Conservation (phyloP, 2,329 filamentous ascomycete genomes). For the Pyrenophora tritici-repentis region DNA sequence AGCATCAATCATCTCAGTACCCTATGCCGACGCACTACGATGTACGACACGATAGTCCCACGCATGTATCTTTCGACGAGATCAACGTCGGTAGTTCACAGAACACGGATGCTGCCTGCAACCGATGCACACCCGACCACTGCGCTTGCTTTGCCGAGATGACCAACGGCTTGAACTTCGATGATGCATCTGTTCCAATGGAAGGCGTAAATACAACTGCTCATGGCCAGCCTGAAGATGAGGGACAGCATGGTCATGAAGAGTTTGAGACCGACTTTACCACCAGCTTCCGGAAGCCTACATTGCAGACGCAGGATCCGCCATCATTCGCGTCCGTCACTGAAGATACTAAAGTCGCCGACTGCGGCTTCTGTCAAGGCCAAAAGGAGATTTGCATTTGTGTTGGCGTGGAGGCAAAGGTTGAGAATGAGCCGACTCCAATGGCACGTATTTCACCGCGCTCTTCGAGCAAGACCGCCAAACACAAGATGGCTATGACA, state of each 20-base stretch:
- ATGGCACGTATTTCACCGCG: constrained; percentile 6
- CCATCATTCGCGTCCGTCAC: constrained; percentile 26
- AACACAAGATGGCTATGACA: constrained; percentile 12
- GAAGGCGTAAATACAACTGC: constrained; percentile 27
- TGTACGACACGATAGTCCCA: background rate
- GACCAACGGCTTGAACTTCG: constrained; percentile 24
- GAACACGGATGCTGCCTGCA: constrained; percentile 28
- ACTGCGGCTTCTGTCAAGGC: constrained; percentile 42
- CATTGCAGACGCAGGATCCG: constrained; percentile 10
- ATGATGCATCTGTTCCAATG: constrained; percentile 17
- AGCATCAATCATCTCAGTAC: too few species aligned
- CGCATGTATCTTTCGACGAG: background rate
- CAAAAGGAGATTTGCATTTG: constrained; percentile 40
- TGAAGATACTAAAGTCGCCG: constrained; percentile 22
- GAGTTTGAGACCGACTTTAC: constrained; percentile 44
- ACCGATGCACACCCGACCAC: constrained; percentile 36
- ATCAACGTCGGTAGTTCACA: constrained; percentile 13
- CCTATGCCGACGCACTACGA: background rate
- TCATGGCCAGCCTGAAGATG: constrained; percentile 6
- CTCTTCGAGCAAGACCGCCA: constrained; percentile 6
- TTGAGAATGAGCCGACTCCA: constrained; percentile 19
- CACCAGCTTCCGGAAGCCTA: constrained; percentile 19
- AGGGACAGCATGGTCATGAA: constrained; percentile 5
- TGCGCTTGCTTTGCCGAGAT: constrained; percentile 43
- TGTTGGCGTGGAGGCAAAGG: constrained; percentile 20